Base-by-base conservation (phyloP, 192 early-diverging fungal genomes). In the Funneliformis mosseae region DNA sequence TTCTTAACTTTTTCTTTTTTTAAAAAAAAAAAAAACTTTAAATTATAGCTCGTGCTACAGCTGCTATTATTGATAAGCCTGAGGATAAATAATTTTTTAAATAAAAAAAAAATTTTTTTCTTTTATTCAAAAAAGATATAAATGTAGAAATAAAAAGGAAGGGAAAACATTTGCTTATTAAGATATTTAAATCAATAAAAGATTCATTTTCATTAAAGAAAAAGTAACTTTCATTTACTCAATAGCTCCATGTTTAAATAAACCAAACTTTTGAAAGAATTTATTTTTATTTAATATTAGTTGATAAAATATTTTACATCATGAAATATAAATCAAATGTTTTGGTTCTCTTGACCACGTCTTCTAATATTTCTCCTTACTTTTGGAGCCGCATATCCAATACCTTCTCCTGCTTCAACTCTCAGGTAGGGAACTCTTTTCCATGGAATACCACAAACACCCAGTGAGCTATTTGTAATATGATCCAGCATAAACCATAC, bases 361-460 rank as follows among this genome's bases (percentile, higher is more conserved):
- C 63, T 68, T 41, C 42, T 70, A 46, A 67, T 16, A 41, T 70
- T 59, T 71, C 68, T 79, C 21, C 67, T 68, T 59, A 70, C 43
- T 18, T 64, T 80, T 25, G 48, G 60, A 59, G 74, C 46, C 5
- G 76, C 74, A 59, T 75, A 68, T 50, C 77, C 83, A 48, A 82
- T 84, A 11, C 80, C 83, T 23, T 78, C 81, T 39, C 81, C 81
- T 10, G 69, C 64, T 64, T 87, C 88, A 63, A 85, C 70, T 64
- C 82, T 84, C 33, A 91, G 50, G 45, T 91, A 91, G 5, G 88
- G 87, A 8, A 88, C 85, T 16, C 83, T 84, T 59, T 86, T 84
- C 89, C 88, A 90, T 21, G 87, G 85, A 6, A 89, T 79, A n/a
- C 87, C 87, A n/a, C 83, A 80, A 28, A 88, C 70, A 9, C 81